Percentiles rank a stretch among this genome's conserved stretches.
Evolutionary conservation across 805 yeast genomes (phyloP).

Genomic region (Nakazawaea ambrosiae): DNA sequence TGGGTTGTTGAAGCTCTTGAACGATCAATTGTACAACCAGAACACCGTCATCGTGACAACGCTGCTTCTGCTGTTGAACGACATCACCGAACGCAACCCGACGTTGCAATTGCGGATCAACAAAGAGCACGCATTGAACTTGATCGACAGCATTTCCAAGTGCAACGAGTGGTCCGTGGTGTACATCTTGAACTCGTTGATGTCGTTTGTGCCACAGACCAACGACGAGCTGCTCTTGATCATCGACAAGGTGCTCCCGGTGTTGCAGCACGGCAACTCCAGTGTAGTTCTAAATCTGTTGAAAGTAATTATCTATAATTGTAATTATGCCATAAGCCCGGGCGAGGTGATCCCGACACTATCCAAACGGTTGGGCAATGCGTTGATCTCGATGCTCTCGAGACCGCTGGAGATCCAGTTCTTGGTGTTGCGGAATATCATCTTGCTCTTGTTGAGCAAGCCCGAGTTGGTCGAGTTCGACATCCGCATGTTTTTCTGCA

Average conservation of each 20-base stretch:
- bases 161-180: slow-evolving; percentile 73
- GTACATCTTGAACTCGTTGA: slow-evolving; percentile 55
- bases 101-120: slow-evolving; percentile 48
- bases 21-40: slow-evolving; percentile 46
- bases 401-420: slow-evolving; percentile 84
- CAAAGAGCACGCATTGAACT: slow-evolving; percentile 34
- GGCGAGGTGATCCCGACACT: slow-evolving; percentile 49
- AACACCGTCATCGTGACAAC: slow-evolving; percentile 61
- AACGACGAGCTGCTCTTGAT: slow-evolving; percentile 58
- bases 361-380: slow-evolving; percentile 55
- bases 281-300: slow-evolving; percentile 75
- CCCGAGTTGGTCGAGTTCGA: slow-evolving; percentile 56
- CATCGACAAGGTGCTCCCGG: slow-evolving; percentile 60
- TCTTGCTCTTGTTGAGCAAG: slow-evolving; percentile 61
- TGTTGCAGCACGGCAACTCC: slow-evolving; percentile 73
- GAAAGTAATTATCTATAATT: slow-evolving; percentile 61
- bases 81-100: slow-evolving; percentile 51
- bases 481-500: slow-evolving; percentile 76
- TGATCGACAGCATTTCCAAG: slow-evolving; percentile 31
- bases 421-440: slow-evolving; percentile 72
- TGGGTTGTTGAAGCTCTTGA: slow-evolving; percentile 41
- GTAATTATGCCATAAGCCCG: slow-evolving; percentile 60
- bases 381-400: slow-evolving; percentile 60
- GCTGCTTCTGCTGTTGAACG: slow-evolving; percentile 60
- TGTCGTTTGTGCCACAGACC: slow-evolving; percentile 64